A percentile compares a stretch with the other conserved stretches of the same genome.
Evolutionary conservation across 2,329 filamentous ascomycete genomes (phyloP).

Genomic region (Epichloe amarillans): DNA sequence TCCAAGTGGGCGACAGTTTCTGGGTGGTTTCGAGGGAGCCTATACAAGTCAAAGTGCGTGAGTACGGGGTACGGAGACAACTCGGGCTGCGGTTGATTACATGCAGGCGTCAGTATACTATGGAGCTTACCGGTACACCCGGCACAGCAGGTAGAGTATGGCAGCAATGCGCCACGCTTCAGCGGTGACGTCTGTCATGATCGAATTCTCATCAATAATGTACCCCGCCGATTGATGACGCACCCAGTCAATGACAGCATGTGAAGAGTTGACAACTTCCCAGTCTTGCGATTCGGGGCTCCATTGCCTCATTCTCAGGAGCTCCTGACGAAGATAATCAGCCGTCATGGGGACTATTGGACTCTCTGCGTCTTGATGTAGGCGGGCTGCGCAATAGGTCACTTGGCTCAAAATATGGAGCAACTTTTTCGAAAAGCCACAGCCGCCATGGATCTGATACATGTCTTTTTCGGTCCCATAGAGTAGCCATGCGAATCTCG

Average conservation of each 20-base stretch:
- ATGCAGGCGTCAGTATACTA: background rate
- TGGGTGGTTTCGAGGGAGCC: slow-evolving; percentile 24
- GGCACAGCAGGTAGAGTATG: slow-evolving; percentile 26
- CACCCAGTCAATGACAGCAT: slow-evolving; percentile 18
- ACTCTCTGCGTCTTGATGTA: slow-evolving; percentile 20
- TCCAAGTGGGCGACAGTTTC: slow-evolving; percentile 19
- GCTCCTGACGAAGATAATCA: slow-evolving; percentile 13
- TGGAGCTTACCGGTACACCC: slow-evolving; percentile 20
- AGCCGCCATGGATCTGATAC: slow-evolving; percentile 27
- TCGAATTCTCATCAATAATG: slow-evolving; percentile 14
- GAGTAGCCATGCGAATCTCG: slow-evolving; percentile 25
- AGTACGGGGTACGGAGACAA: background rate
- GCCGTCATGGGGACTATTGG: slow-evolving; percentile 19
- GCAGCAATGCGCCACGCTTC: slow-evolving; percentile 28
- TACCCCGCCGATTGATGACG: slow-evolving; percentile 11
- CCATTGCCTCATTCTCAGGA: slow-evolving; percentile 23
- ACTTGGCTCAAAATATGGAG: slow-evolving; percentile 25
- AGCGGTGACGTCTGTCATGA: slow-evolving; percentile 27
- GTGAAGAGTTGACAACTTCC: slow-evolving; percentile 8
- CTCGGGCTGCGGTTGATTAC: slow-evolving; percentile 1
- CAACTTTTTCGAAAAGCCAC: slow-evolving; percentile 27
- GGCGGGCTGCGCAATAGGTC: slow-evolving; percentile 22
- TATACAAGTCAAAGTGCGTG: slow-evolving; percentile 4
- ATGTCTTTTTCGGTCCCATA: slow-evolving; percentile 22
- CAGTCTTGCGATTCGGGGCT: slow-evolving; percentile 17